phyloP scores from a whole-genome alignment of 2,329 filamentous ascomycete genomes.

The Penicillium sp. region DNA sequence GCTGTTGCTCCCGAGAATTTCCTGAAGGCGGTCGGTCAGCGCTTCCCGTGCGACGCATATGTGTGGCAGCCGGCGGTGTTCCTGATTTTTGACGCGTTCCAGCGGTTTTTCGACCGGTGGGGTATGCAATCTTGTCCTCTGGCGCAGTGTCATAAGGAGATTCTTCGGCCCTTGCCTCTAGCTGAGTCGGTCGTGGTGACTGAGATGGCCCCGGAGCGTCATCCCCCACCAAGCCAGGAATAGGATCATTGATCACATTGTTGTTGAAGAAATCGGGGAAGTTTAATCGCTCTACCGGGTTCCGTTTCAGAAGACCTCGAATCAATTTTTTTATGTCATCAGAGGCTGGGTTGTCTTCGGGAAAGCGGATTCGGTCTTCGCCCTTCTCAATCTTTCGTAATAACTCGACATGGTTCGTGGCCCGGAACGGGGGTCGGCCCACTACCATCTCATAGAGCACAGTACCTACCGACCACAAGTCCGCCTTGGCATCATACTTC shows the following conservation, averaged over 20 bases:
- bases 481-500: slow-evolving; percentile 94
- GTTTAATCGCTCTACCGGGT: slow-evolving; percentile 77
- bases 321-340: slow-evolving; percentile 78
- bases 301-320: slow-evolving; percentile 76
- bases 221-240: slow-evolving; percentile 78
- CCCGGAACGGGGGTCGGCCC: slow-evolving; percentile 85
- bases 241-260: slow-evolving; percentile 68
- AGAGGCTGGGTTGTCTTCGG: slow-evolving; percentile 68
- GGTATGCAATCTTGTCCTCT: slow-evolving; percentile 24
- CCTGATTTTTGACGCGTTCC: slow-evolving; percentile 30
- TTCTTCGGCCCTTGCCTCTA: slow-evolving; percentile 24
- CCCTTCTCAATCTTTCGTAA: slow-evolving; percentile 87
- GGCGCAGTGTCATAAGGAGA: slow-evolving; percentile 21
- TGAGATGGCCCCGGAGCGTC: slow-evolving; percentile 47
- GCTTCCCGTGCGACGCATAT: slow-evolving; percentile 37
- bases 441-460: slow-evolving; percentile 95
- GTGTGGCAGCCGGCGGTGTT: slow-evolving; percentile 28
- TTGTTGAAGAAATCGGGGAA: slow-evolving; percentile 85
- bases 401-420: slow-evolving; percentile 90
- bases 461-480: slow-evolving; percentile 96
- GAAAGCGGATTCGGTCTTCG: slow-evolving; percentile 82
- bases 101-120: slow-evolving; percentile 40
- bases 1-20: slow-evolving; percentile 27
- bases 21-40: slow-evolving; percentile 31
- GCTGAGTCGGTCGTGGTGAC: slow-evolving; percentile 14